A percentile compares a stretch with the other conserved stretches of the same genome.
Conservation (phyloP, 140 eudicot species). For the Oenanthe javanica region DNA sequence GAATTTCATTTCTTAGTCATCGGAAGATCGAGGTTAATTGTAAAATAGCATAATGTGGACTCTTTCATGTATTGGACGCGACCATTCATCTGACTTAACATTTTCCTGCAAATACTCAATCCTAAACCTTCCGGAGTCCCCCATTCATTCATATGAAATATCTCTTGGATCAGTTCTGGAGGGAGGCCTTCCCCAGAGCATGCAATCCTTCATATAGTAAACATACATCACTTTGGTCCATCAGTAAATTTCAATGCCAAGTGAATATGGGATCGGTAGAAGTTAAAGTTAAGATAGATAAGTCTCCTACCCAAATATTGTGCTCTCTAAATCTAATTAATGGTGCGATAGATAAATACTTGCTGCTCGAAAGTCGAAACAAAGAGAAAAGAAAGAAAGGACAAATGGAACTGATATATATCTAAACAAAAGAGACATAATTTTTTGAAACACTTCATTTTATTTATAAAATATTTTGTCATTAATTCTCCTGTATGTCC, state of each 20-base stretch:
- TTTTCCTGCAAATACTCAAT: conserved; percentile 71
- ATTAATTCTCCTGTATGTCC: no score
- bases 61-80: conserved; percentile 84
- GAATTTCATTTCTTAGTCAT: conserved; percentile 18
- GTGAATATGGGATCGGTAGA: background rate
- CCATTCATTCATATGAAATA: conserved; percentile 80
- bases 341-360: background rate
- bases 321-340: background rate
- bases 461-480: no score
- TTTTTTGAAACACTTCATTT: no score
- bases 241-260: background rate
- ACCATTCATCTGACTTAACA: conserved; percentile 81
- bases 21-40: conserved; percentile 55
- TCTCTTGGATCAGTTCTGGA: conserved; percentile 74
- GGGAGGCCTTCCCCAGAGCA: conserved; percentile 94
- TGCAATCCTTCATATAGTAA: conserved; percentile 46
- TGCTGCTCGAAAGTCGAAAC: background rate
- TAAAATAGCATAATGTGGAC: conserved; percentile 73
- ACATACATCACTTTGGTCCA: background rate
- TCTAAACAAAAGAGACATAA: no score
- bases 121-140: conserved; percentile 81
- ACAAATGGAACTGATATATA: no score
- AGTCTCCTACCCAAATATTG: background rate
- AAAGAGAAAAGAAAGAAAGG: no score
- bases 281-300: background rate